Conservation (phyloP, 2,329 filamentous ascomycete genomes). For the Botrytis fabae region DNA sequence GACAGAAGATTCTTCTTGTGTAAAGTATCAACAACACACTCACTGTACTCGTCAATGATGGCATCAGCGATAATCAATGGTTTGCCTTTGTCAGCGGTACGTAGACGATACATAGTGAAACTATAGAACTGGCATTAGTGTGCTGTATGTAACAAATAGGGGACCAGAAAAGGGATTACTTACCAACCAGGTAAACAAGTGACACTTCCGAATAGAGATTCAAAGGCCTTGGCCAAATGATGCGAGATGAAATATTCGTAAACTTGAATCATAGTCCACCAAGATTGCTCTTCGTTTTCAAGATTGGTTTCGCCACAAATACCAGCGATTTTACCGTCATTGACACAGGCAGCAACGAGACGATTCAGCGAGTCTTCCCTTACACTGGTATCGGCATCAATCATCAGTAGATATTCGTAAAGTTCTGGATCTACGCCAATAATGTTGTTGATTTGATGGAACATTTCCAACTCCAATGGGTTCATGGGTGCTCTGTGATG, state of each 20-base stretch:
- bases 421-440: conserved; percentile 97
- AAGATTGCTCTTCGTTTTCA: conserved; percentile 90
- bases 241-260: conserved; percentile 99
- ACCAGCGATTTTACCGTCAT: conserved; percentile 93
- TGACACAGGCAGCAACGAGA: conserved; percentile 86
- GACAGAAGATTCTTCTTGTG: conserved; percentile 93
- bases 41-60: conserved; percentile 83
- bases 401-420: conserved; percentile 96
- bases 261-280: conserved; percentile 99
- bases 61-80: conserved; percentile 90
- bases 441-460: conserved; percentile 99
- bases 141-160: conserved; percentile 26
- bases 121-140: conserved; percentile 52
- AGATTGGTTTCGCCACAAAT: conserved; percentile 97
- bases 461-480: conserved; percentile 94
- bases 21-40: conserved; percentile 87
- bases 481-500: conserved; percentile 94
- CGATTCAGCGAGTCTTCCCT: conserved; percentile 89
- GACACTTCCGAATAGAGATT: conserved; percentile 95
- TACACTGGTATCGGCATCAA: conserved; percentile 95
- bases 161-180: conserved; percentile 44
- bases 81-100: conserved; percentile 90
- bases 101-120: conserved; percentile 98
- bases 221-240: conserved; percentile 94
- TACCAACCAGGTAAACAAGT: conserved; percentile 99